phyloP scores from a whole-genome alignment of 768 basidiomycete species.

The Asterophora lycoperdoides region DNA sequence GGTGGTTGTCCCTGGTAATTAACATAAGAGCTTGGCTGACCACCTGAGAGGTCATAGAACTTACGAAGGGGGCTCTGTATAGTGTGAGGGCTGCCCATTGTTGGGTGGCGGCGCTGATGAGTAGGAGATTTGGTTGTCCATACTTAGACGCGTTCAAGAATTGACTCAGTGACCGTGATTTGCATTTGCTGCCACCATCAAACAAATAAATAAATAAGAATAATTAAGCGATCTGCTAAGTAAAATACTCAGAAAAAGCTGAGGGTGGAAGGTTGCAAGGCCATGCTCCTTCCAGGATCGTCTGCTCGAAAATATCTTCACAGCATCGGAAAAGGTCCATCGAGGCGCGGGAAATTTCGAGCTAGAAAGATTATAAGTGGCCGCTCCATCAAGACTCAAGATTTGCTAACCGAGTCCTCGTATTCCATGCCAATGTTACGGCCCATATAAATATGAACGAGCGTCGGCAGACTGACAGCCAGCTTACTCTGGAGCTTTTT shows the following conservation, averaged over 20 bases:
- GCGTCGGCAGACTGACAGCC: constrained; percentile 35
- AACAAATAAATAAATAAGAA: background rate
- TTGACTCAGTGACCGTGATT: too few relatives aligned
- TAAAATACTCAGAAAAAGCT: constrained; percentile 30
- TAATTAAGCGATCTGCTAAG: constrained; percentile 9
- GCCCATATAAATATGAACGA: constrained; percentile 44
- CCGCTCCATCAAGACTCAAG: constrained; percentile 6
- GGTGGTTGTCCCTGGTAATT: constrained; percentile 11
- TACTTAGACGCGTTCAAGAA: constrained; percentile 9
- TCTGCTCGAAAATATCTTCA: constrained; percentile 44
- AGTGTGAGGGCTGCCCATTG: constrained; percentile 4
- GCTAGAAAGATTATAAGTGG: constrained; percentile 22
- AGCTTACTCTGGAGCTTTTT: constrained; percentile 34
- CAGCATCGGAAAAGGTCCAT: constrained; percentile 51
- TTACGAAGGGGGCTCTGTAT: constrained; percentile 24
- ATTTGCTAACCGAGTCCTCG: constrained; percentile 43
- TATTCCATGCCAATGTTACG: constrained; percentile 37
- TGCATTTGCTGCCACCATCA: background rate
- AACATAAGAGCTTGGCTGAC: background rate
- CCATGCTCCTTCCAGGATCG: constrained; percentile 43
- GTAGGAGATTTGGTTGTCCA: constrained; percentile 12
- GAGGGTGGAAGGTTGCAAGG: constrained; percentile 44
- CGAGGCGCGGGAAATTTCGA: constrained; percentile 46
- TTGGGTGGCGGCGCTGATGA: constrained; percentile 1
- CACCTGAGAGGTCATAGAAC: constrained; percentile 6